Conservation (phyloP, 2,329 filamentous ascomycete genomes). For the Triangularia verruculosa region DNA sequence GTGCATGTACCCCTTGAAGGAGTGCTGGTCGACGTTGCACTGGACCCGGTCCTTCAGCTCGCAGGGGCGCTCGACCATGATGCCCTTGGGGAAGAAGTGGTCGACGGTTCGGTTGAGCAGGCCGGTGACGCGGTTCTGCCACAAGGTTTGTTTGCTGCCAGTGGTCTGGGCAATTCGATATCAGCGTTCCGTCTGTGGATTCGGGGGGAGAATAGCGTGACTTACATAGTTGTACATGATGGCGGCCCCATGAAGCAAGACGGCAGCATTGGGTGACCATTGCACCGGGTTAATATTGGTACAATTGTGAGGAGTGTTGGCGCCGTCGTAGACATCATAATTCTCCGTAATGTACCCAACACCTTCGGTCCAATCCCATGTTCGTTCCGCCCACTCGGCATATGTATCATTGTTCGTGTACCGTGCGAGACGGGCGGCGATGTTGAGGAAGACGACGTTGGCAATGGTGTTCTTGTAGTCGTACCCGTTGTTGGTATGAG, state of each 20-base stretch:
- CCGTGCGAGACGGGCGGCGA: slow-evolving; percentile 53
- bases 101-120: slow-evolving; percentile 41
- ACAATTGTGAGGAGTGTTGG: slow-evolving; percentile 51
- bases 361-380: slow-evolving; percentile 49
- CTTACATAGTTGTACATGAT: slow-evolving; percentile 61
- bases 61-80: slow-evolving; percentile 50
- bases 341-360: slow-evolving; percentile 47
- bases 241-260: slow-evolving; percentile 57
- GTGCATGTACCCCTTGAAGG: slow-evolving; percentile 56
- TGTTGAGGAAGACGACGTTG: slow-evolving; percentile 42
- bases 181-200: slow-evolving; percentile 1
- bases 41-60: slow-evolving; percentile 46
- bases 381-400: slow-evolving; percentile 48
- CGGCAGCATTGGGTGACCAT: slow-evolving; percentile 60
- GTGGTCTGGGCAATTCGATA: slow-evolving; percentile 39
- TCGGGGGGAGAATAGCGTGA: slow-evolving; percentile 6
- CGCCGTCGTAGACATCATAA: slow-evolving; percentile 61
- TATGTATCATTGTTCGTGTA: slow-evolving; percentile 56
- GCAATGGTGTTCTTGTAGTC: slow-evolving; percentile 55
- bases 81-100: slow-evolving; percentile 34
- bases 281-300: slow-evolving; percentile 53
- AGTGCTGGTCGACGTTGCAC: slow-evolving; percentile 58
- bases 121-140: slow-evolving; percentile 49
- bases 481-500: slow-evolving; percentile 59
- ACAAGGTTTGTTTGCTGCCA: slow-evolving; percentile 37